Conservation (phyloP, 768 basidiomycete species). For the Podaxis sp. region DNA sequence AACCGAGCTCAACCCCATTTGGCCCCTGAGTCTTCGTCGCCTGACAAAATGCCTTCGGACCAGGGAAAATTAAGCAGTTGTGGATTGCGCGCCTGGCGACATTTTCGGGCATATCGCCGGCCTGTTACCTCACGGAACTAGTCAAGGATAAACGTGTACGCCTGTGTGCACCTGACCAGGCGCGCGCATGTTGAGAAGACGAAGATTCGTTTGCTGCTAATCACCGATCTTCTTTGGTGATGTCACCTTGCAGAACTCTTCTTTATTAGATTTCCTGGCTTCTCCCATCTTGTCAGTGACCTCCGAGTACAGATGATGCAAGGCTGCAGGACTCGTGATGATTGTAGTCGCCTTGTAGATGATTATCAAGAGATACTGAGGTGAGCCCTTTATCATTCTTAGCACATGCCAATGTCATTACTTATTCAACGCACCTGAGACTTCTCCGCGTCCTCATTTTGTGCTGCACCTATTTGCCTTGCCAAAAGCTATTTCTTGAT, state of each 20-base stretch:
- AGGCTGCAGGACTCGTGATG: too few relatives aligned
- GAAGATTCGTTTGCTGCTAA: not conserved
- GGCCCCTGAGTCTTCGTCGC: not conserved
- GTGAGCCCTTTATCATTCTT: not conserved
- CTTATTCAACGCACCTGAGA: not conserved
- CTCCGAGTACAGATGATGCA: not conserved
- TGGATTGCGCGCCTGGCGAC: not conserved
- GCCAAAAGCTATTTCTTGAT: not conserved
- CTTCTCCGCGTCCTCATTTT: not conserved
- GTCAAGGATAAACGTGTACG: not conserved
- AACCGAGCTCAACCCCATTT: not conserved
- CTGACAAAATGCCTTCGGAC: not conserved
- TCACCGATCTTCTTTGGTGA: not conserved
- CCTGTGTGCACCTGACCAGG: not conserved
- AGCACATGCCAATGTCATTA: not conserved
- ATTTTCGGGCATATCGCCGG: not conserved
- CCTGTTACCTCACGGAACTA: not conserved
- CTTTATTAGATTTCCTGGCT: not conserved
- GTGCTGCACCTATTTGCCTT: not conserved
- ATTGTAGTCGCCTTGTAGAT: too few relatives aligned
- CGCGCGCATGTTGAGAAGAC: not conserved
- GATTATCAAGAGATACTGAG: not conserved
- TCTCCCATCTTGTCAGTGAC: not conserved
- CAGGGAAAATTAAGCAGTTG: too few relatives aligned
- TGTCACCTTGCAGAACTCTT: not conserved